A percentile compares a stretch with the other conserved stretches of the same genome.
These are phyloP conservation scores for Eucalyptus sp. DNA, from an alignment of 345 rosid genomes.

Conservation along the genomic window DNA sequence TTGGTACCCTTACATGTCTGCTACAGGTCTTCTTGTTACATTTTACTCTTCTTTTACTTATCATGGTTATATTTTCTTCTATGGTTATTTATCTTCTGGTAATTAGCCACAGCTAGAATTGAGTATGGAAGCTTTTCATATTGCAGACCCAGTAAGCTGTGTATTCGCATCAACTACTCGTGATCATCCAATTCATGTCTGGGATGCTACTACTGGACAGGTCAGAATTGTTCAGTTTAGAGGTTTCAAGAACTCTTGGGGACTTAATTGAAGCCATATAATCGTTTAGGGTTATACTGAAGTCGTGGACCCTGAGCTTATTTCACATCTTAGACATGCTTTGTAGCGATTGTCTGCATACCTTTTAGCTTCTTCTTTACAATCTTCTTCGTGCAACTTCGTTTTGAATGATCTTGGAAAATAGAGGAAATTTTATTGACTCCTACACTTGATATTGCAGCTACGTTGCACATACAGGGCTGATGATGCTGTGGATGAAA, in stretches of 20 bases:
- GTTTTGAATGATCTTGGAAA: too few species aligned
- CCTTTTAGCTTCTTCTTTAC: not conserved
- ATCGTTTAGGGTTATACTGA: not conserved
- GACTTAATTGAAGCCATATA: not conserved
- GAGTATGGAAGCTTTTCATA: not conserved
- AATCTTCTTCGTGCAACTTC: not conserved
- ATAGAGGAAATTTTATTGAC: not conserved
- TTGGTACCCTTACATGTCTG: slow-evolving; percentile 93
- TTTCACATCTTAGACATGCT: not conserved
- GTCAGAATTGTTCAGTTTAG: slow-evolving; percentile 17
- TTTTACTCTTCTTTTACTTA: not conserved
- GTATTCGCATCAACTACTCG: slow-evolving; percentile 81
- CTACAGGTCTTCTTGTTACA: slow-evolving; percentile 44
- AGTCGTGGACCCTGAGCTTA: not conserved
- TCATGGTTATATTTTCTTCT: not conserved
- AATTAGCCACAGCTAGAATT: not conserved
- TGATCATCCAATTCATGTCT: slow-evolving; percentile 98
- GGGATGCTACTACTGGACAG: slow-evolving; percentile 93
- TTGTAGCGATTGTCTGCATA: not conserved
- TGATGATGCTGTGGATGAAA: slow-evolving; percentile 91
- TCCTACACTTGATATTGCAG: slow-evolving; percentile 18
- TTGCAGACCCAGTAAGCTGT: slow-evolving; percentile 72
- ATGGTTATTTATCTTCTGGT: not conserved
- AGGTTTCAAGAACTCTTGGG: not conserved
- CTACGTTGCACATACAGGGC: slow-evolving; percentile 93